Base-by-base conservation (phyloP, 192 early-diverging fungal genomes). In the Geosiphon pyriformis region DNA sequence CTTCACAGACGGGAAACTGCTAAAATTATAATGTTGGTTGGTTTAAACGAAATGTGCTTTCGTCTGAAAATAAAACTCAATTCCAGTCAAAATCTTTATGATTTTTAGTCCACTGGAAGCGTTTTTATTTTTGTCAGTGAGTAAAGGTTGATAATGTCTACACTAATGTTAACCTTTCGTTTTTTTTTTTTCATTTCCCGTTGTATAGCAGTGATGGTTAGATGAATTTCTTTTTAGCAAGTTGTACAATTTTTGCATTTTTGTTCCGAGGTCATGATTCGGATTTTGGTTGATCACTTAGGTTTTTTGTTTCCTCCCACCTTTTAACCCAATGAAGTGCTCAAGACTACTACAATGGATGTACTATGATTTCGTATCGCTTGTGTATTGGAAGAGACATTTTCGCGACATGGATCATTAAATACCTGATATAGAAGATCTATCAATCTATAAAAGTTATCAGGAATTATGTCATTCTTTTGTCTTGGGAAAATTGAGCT, bases 1-100 rank as follows among this genome's bases (percentile, higher is more conserved):
- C 52, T 54, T 54, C 26, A 54, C 52, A 54, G 52, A n/a, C 52
- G 4, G 52, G 26, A 54, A 54, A 54, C 26, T 54, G 52, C 52
- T 20, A 54, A 8, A 26, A 7, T 20, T 54, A 12, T 7, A n/a
- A n/a, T 23, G 20, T 12, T 20, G 52, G 20, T 20, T 54, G 52
- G 4, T 54, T 54, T 26, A 54, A 20, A n/a, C 26, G 52, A 54
- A 54, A 54, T 54, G 52, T 20, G 26, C 52, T 54, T 26, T 54
- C 52, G 26, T 54, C 52, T 54, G 52, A 23, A 54, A 54, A 54
- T 23, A 20, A 12, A 23, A 54, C 52, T 20, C 20, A 12, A 54
- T 20, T 54, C 20, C 52, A 54, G 52, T 54, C 52, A 26, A 54
- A 54, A 54, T 54, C 20, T 26, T 26, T 54, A 54, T 54, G 20